Conservation (phyloP, 805 yeast genomes). For the Ogataea allantospora region DNA sequence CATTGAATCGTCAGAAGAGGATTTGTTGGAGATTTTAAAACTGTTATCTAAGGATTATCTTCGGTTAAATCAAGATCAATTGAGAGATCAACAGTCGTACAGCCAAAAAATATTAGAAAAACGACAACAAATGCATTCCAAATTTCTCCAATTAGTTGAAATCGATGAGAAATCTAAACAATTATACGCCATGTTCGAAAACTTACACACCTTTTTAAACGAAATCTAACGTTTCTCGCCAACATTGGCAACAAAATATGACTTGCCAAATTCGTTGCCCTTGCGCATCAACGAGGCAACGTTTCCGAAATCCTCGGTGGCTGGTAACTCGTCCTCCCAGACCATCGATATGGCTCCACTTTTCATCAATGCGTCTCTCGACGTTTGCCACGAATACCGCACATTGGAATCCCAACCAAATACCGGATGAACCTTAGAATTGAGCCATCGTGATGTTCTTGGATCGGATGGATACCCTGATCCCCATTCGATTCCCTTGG, state of each 20-base stretch:
- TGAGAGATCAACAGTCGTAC: conserved; percentile 15
- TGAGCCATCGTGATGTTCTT: conserved; percentile 75
- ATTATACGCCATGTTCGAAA: conserved; percentile 17
- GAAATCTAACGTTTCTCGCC: conserved; percentile 1
- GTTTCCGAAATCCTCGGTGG: conserved; percentile 30
- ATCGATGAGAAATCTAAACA: conserved; percentile 18
- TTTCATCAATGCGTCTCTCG: conserved; percentile 65
- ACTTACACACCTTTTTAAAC: conserved; percentile 14
- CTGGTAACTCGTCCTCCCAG: conserved; percentile 55
- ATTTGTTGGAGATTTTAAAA: conserved; percentile 16
- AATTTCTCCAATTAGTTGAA: conserved; percentile 19
- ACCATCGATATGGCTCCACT: conserved; percentile 52
- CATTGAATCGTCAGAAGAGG: conserved; percentile 19
- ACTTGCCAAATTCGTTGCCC: conserved; percentile 12
- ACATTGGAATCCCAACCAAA: conserved; percentile 82
- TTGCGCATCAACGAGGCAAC: conserved; percentile 19
- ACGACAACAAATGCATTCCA: conserved; percentile 18
- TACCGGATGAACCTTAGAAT: conserved; percentile 57
- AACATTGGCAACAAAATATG: conserved; percentile 20
- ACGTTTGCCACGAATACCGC: conserved; percentile 93
- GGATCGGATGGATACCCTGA: conserved; percentile 97
- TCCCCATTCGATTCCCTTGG: conserved; percentile 49
- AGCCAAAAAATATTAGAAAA: conserved; percentile 13
- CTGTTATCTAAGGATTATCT: conserved; percentile 14
- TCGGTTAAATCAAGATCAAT: conserved; percentile 13